These are phyloP conservation scores for Neofusicoccum laricinum DNA, from an alignment of 2,329 filamentous ascomycete genomes.

Conservation along the genomic window DNA sequence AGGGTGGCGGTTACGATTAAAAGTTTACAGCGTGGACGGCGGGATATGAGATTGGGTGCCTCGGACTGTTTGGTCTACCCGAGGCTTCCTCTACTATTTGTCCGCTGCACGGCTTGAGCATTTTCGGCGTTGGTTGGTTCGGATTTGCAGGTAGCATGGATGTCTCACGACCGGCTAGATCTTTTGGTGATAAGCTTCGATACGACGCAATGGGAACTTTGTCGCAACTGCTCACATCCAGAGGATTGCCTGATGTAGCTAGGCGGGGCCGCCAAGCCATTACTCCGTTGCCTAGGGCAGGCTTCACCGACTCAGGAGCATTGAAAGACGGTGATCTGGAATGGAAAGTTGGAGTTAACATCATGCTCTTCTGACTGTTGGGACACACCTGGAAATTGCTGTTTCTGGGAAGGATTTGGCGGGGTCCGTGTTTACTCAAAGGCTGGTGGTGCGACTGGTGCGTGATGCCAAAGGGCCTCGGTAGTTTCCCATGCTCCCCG, in stretches of 20 bases:
- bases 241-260: not conserved
- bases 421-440: too few relatives aligned
- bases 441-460: not conserved
- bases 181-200: not conserved
- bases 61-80: not conserved
- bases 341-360: too few relatives aligned
- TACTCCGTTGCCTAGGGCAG: too few relatives aligned
- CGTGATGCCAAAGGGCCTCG: slow-evolving; percentile 7
- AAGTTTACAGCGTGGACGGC: not conserved
- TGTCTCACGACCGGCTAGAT: not conserved
- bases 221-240: too few relatives aligned
- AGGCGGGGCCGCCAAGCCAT: not conserved
- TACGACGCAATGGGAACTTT: too few relatives aligned
- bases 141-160: not conserved
- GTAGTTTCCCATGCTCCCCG: slow-evolving; percentile 9
- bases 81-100: not conserved
- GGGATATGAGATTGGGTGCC: not conserved
- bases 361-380: too few relatives aligned
- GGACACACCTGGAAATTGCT: too few relatives aligned
- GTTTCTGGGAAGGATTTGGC: too few relatives aligned
- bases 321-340: too few relatives aligned
- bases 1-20: slow-evolving; percentile 9
- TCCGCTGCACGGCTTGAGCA: not conserved
- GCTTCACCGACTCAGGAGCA: too few relatives aligned
- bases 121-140: slow-evolving; percentile 7